phyloP scores from a whole-genome alignment of 768 basidiomycete genomes.

The Guyanaporus albipodus region DNA sequence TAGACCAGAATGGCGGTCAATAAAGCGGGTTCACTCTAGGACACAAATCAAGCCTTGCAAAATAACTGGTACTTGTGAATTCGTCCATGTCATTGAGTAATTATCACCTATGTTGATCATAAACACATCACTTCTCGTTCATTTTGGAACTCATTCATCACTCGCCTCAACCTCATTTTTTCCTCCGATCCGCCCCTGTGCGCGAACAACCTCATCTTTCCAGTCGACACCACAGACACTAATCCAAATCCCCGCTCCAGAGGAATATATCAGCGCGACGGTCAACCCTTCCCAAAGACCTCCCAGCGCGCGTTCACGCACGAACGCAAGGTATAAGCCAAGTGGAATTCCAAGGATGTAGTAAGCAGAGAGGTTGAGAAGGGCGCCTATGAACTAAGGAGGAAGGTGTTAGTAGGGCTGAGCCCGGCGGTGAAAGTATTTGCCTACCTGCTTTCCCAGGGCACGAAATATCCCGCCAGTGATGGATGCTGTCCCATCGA shows the following conservation, averaged over 20 bases:
- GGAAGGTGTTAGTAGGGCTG: not conserved
- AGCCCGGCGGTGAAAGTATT: not conserved
- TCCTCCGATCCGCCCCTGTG: constrained; percentile 35
- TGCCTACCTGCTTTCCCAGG: constrained; percentile 63
- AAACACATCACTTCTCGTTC: not conserved
- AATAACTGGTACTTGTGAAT: no score
- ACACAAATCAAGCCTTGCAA: no score
- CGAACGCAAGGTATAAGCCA: constrained; percentile 76
- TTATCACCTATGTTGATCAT: no score
- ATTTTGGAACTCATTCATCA: not conserved
- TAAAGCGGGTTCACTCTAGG: no score
- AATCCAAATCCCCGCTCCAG: constrained; percentile 48
- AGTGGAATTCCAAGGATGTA: constrained; percentile 82
- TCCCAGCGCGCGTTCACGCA: constrained; percentile 47
- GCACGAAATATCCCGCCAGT: constrained; percentile 79
- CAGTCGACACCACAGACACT: constrained; percentile 58
- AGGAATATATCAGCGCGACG: constrained; percentile 60
- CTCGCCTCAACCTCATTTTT: constrained; percentile 30
- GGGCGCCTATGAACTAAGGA: constrained; percentile 60
- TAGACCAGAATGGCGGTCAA: no score
- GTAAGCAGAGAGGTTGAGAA: constrained; percentile 62
- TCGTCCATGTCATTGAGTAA: no score
- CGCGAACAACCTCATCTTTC: constrained; percentile 48
- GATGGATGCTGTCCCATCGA: constrained; percentile 72
- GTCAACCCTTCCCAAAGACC: constrained; percentile 89